Evolutionary conservation across 768 basidiomycete genomes (phyloP).

Genomic region (Tylopilus cervinicoccineus): DNA sequence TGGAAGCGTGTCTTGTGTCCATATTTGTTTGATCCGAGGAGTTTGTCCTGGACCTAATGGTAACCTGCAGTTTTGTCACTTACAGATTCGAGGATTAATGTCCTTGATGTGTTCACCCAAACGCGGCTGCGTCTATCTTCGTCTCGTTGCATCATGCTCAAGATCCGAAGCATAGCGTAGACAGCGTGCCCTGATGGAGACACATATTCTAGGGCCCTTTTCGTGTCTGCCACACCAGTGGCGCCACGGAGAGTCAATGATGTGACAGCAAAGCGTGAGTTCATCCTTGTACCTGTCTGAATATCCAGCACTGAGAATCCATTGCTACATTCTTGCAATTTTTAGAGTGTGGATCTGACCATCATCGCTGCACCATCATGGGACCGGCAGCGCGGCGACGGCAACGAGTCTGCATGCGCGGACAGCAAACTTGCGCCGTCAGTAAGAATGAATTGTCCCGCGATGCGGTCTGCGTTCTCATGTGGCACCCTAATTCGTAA

Average conservation of each 20-base stretch:
- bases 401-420: neutral
- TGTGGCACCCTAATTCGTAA: neutral
- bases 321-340: neutral
- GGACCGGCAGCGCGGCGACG: conserved; percentile 1
- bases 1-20: neutral
- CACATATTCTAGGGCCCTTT: neutral
- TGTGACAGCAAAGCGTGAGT: neutral
- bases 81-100: neutral
- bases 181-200: conserved; percentile 4
- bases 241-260: neutral
- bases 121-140: conserved; percentile 3
- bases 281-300: neutral
- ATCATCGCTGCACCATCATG: neutral
- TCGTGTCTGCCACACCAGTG: neutral
- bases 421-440: neutral
- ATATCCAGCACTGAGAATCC: neutral
- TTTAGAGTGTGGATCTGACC: neutral
- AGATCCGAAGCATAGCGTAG: conserved; percentile 10
- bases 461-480: neutral
- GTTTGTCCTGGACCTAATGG: neutral
- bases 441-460: conserved; percentile 7
- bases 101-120: conserved; percentile 3
- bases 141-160: conserved; percentile 1
- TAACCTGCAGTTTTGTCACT: neutral
- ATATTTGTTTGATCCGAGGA: conserved; percentile 19